Evolutionary conservation across 805 yeast species (phyloP).

Genomic region (Candida gorgasii): DNA sequence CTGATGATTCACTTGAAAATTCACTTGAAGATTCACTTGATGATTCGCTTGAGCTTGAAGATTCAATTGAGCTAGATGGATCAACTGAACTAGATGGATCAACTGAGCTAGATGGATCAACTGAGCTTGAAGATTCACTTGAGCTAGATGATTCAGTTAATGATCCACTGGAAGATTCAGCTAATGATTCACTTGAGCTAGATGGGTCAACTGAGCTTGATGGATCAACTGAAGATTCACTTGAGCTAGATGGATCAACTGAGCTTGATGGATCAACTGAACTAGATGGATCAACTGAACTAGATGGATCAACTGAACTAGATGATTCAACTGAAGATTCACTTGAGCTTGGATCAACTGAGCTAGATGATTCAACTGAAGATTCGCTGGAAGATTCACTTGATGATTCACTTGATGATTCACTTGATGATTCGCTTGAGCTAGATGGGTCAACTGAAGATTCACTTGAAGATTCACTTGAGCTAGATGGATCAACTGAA

Average conservation of each 20-base stretch:
- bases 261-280: background rate
- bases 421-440: too few relatives aligned
- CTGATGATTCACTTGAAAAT: background rate
- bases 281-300: background rate
- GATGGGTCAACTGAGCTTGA: background rate
- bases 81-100: background rate
- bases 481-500: background rate
- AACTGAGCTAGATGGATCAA: constrained; percentile 1
- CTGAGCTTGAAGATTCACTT: constrained; percentile 7
- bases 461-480: constrained; percentile 1
- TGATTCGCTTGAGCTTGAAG: background rate
- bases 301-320: background rate
- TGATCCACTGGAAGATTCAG: background rate
- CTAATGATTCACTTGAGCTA: background rate
- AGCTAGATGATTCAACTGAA: background rate
- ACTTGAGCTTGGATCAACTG: background rate
- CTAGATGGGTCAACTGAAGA: background rate
- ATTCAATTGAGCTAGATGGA: background rate
- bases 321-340: background rate
- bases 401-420: background rate
- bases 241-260: constrained; percentile 9
- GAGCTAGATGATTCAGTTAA: constrained; percentile 13
- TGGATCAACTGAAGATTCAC: background rate
- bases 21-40: constrained; percentile 1
- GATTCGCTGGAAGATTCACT: background rate